Percentiles rank a stretch among this genome's conserved stretches.
Conservation (phyloP, 768 basidiomycete genomes). For the Suillus subaureus region DNA sequence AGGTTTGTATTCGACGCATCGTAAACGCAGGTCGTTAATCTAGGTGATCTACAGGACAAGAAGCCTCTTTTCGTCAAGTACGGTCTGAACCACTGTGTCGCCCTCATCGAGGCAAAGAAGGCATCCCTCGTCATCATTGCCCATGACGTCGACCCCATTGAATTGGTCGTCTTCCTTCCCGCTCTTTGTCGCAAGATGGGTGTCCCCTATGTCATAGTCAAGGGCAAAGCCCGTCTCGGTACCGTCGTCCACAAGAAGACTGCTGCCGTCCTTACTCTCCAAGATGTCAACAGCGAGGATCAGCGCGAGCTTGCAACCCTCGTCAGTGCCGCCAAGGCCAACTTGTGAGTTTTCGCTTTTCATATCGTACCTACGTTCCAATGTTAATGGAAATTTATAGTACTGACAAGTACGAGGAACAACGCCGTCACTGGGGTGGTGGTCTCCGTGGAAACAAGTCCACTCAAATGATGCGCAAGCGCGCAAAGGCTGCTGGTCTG, state of each 20-base stretch:
- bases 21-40: not conserved
- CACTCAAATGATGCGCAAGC: constrained; percentile 89
- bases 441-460: constrained; percentile 95
- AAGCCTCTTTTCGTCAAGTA: constrained; percentile 96
- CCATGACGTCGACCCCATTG: constrained; percentile 98
- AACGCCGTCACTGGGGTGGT: constrained; percentile 93
- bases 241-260: constrained; percentile 99
- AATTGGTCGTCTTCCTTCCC: constrained; percentile 97
- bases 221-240: constrained; percentile 97
- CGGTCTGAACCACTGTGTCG: constrained; percentile 96
- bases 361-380: constrained; percentile 1
- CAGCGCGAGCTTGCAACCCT: constrained; percentile 90
- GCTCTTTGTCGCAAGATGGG: constrained; percentile 99
- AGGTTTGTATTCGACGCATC: constrained; percentile 35
- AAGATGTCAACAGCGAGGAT: constrained; percentile 96
- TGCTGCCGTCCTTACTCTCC: constrained; percentile 84
- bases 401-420: constrained; percentile 92
- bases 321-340: constrained; percentile 92
- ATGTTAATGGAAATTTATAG: constrained; percentile 36
- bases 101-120: constrained; percentile 97
- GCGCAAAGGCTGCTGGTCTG: constrained; percentile 89
- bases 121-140: constrained; percentile 94
- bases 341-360: constrained; percentile 69
- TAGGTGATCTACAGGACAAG: constrained; percentile 64
- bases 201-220: constrained; percentile 97